Conservation (phyloP, 2,329 filamentous ascomycete genomes). For the Paracoccidioides brasiliensis region DNA sequence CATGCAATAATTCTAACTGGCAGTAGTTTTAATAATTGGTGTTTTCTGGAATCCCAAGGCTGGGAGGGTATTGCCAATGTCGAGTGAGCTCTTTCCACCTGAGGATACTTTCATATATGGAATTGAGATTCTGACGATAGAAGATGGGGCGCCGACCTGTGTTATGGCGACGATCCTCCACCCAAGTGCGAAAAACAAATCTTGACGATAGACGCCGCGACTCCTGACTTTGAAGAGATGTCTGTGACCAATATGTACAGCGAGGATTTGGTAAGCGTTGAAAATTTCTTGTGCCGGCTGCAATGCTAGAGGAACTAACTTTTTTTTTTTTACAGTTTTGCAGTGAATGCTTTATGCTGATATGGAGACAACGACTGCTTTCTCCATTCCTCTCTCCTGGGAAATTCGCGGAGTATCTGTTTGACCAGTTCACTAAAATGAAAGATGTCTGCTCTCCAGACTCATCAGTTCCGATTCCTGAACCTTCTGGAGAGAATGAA, state of each 20-base stretch:
- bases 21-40: constrained; percentile 10
- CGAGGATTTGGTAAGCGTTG: constrained; percentile 8
- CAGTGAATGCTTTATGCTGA: constrained; percentile 12
- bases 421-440: constrained; percentile 10
- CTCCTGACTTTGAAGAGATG: constrained; percentile 3
- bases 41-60: constrained; percentile 11
- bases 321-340: constrained; percentile 8
- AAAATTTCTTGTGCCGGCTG: not conserved
- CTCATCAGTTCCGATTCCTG: not conserved
- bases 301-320: not conserved
- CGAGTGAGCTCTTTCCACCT: constrained; percentile 1
- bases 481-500: not conserved
- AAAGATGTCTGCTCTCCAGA: constrained; percentile 8
- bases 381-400: constrained; percentile 9
- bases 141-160: constrained; percentile 7
- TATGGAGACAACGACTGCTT: constrained; percentile 12
- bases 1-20: not conserved
- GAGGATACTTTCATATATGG: not conserved
- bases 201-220: not conserved
- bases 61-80: constrained; percentile 9
- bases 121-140: not conserved
- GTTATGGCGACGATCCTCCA: constrained; percentile 8
- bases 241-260: constrained; percentile 10
- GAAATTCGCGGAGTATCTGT: constrained; percentile 10
- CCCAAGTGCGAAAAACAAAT: constrained; percentile 5